A percentile compares a stretch with the other conserved stretches of the same genome.
These are phyloP conservation scores for Pestalotiopsis sp. DNA, from an alignment of 2,329 filamentous ascomycete genomes.

Conservation along the genomic window DNA sequence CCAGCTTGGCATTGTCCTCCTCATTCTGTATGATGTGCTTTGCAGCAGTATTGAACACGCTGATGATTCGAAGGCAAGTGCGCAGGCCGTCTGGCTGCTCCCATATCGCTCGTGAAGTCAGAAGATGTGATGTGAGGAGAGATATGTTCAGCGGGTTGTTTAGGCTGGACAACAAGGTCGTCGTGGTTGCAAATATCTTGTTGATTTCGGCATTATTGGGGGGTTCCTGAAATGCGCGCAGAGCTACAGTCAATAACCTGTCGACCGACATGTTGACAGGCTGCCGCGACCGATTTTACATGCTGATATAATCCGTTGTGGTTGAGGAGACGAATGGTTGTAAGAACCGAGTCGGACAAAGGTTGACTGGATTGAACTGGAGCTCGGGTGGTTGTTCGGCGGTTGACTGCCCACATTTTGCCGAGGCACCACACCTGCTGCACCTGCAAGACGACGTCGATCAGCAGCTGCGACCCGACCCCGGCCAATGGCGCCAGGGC, in stretches of 20 bases:
- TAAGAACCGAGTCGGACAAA: neutral
- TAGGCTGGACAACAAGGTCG: slow-evolving; percentile 68
- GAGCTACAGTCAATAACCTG: slow-evolving; percentile 66
- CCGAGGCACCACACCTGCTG: slow-evolving; percentile 28
- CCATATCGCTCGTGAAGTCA: slow-evolving; percentile 75
- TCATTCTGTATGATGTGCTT: slow-evolving; percentile 54
- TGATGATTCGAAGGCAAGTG: slow-evolving; percentile 67
- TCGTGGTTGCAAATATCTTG: slow-evolving; percentile 66
- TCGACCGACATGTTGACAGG: slow-evolving; percentile 62
- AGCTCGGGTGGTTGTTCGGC: slow-evolving; percentile 5
- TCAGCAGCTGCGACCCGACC: slow-evolving; percentile 12
- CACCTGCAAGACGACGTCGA: neutral
- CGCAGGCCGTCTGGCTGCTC: slow-evolving; percentile 60
- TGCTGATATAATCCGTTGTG: neutral
- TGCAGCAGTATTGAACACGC: slow-evolving; percentile 72
- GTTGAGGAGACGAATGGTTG: neutral
- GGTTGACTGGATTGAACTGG: neutral
- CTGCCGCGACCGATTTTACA: neutral
- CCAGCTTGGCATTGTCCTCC: slow-evolving; percentile 37
- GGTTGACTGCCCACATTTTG: slow-evolving; percentile 17
- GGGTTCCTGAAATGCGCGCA: slow-evolving; percentile 60
- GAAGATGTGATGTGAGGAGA: slow-evolving; percentile 71
- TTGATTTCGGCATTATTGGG: slow-evolving; percentile 53
- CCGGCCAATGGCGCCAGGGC: slow-evolving; percentile 6
- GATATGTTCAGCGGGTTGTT: slow-evolving; percentile 76